These are phyloP conservation scores for Ustilago vetiveriae DNA, from an alignment of 1,284 basidiomycete species.

Conservation along the genomic window DNA sequence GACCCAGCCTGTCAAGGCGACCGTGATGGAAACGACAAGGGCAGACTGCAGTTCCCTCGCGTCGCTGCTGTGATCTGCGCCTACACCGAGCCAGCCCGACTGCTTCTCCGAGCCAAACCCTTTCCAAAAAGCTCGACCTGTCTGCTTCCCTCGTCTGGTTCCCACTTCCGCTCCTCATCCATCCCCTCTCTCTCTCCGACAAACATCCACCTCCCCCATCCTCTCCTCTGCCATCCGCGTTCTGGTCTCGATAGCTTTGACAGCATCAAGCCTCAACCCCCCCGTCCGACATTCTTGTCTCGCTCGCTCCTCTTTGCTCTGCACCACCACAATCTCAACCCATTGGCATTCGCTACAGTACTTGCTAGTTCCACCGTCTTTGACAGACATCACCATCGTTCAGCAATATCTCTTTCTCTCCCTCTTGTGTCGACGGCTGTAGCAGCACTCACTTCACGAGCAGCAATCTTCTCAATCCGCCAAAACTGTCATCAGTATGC, in stretches of 20 bases:
- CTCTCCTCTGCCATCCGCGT: background rate
- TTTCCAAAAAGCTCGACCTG: conserved; percentile 9
- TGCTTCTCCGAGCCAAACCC: background rate
- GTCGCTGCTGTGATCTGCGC: conserved; percentile 2
- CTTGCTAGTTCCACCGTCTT: conserved; percentile 30
- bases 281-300: background rate
- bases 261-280: conserved; percentile 23
- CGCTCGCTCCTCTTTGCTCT: background rate
- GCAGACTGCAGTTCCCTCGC: too few species aligned
- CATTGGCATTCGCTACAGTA: too few species aligned
- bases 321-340: background rate
- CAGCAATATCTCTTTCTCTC: conserved; percentile 5
- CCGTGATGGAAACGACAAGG: too few species aligned
- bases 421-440: conserved; percentile 29
- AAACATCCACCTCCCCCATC: background rate
- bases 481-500: conserved; percentile 18
- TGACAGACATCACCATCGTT: conserved; percentile 47
- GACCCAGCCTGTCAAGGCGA: too few species aligned
- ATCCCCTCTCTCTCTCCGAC: background rate
- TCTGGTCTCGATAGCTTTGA: conserved; percentile 38
- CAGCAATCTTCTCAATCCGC: background rate
- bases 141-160: background rate
- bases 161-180: background rate
- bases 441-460: conserved; percentile 6
- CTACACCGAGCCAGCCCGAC: conserved; percentile 18